These are phyloP conservation scores for Boletellus dicymbophilus DNA, from an alignment of 1,284 basidiomycete genomes.

Conservation along the genomic window DNA sequence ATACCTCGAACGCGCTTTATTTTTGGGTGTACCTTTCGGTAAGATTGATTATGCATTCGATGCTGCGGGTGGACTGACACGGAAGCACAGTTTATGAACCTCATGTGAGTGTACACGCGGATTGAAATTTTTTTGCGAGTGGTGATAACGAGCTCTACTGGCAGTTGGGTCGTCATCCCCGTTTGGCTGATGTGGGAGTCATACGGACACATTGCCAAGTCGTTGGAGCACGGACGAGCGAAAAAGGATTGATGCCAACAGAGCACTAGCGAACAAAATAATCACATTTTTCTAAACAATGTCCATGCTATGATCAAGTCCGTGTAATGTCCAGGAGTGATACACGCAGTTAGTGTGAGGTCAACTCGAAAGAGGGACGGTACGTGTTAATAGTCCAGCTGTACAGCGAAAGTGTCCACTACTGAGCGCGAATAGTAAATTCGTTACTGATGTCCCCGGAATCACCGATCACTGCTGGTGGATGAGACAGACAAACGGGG, in stretches of 20 bases:
- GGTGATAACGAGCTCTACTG: constrained; percentile 19
- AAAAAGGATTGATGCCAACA: constrained; percentile 42
- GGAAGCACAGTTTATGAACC: constrained; percentile 68
- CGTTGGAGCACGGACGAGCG: constrained; percentile 47
- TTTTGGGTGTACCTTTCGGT: constrained; percentile 59
- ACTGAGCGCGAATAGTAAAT: too few species aligned
- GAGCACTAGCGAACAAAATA: too few species aligned
- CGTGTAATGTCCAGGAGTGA: constrained; percentile 10
- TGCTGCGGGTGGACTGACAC: constrained; percentile 3
- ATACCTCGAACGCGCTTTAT: constrained; percentile 64
- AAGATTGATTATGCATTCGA: constrained; percentile 21
- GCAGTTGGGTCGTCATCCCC: constrained; percentile 79
- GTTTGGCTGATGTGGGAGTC: constrained; percentile 76
- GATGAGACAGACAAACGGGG: constrained; percentile 3
- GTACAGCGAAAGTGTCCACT: too few species aligned
- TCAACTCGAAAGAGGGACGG: constrained; percentile 7
- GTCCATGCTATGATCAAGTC: constrained; percentile 14
- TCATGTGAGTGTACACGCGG: constrained; percentile 52
- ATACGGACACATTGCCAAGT: constrained; percentile 62
- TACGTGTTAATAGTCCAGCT: constrained; percentile 2
- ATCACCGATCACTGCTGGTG: constrained; percentile 22
- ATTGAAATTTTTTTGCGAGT: not conserved
- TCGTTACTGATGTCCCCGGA: constrained; percentile 19
- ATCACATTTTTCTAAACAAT: constrained; percentile 2
- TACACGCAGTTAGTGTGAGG: not conserved